Evolutionary conservation across 2,329 filamentous ascomycete species (phyloP).

Genomic region (Sporothrix protearum): DNA sequence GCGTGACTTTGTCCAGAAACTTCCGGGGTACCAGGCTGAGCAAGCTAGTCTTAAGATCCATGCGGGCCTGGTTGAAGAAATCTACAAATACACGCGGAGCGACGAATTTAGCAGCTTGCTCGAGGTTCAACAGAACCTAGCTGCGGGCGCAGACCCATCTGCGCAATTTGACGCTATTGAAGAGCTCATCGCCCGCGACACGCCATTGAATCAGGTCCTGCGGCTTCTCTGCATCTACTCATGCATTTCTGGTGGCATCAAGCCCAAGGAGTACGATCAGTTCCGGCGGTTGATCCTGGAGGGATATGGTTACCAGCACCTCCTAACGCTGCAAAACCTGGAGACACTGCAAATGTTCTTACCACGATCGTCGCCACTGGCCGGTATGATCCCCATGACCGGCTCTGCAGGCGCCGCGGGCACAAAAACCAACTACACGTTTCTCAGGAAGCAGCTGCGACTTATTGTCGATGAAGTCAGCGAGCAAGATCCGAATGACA

Average conservation of each 20-base stretch:
- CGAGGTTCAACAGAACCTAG: slow-evolving; percentile 93
- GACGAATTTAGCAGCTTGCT: slow-evolving; percentile 84
- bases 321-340: slow-evolving; percentile 81
- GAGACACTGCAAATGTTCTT: slow-evolving; percentile 87
- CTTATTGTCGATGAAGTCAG: slow-evolving; percentile 96
- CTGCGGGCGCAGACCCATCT: slow-evolving; percentile 81
- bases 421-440: slow-evolving; percentile 84
- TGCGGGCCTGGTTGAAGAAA: slow-evolving; percentile 87
- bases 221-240: slow-evolving; percentile 88
- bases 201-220: slow-evolving; percentile 75
- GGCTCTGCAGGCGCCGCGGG: slow-evolving; percentile 54
- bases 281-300: slow-evolving; percentile 87
- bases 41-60: slow-evolving; percentile 90
- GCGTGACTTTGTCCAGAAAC: slow-evolving; percentile 88
- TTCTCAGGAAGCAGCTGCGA: slow-evolving; percentile 77
- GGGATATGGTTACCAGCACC: slow-evolving; percentile 91
- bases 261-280: slow-evolving; percentile 79
- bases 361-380: slow-evolving; percentile 69
- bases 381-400: slow-evolving; percentile 75
- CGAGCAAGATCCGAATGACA: slow-evolving; percentile 88
- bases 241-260: slow-evolving; percentile 82
- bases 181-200: slow-evolving; percentile 86
- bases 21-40: slow-evolving; percentile 89
- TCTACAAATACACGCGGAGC: slow-evolving; percentile 86
- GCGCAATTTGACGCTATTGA: slow-evolving; percentile 88